phyloP scores from a whole-genome alignment of 345 rosid species.

The Aquilaria sinensis region DNA sequence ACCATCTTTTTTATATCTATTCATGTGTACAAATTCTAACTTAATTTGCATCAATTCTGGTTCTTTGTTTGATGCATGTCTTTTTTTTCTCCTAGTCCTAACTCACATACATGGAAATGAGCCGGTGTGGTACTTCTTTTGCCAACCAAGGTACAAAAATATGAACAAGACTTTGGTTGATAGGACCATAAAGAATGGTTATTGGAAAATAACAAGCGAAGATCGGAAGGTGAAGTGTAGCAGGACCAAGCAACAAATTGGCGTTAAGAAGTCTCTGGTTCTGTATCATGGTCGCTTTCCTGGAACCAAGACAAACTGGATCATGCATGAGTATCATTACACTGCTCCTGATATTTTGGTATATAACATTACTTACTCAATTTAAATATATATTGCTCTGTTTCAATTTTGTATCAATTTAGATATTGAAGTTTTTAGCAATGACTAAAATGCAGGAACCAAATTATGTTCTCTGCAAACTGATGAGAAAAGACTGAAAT shows the following conservation, averaged over 20 bases:
- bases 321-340: constrained; percentile 9
- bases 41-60: neutral
- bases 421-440: too few species aligned
- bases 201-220: constrained; percentile 46
- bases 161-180: constrained; percentile 12
- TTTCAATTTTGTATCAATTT: neutral
- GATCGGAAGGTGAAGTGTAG: constrained; percentile 14
- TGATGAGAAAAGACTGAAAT: constrained; percentile 17
- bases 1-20: neutral
- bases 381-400: too few species aligned
- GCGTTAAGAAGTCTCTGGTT: constrained; percentile 36
- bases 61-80: neutral
- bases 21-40: neutral
- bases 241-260: constrained; percentile 13
- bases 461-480: constrained; percentile 22
- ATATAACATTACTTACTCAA: too few species aligned
- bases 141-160: constrained; percentile 21
- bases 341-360: neutral
- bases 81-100: constrained; percentile 6
- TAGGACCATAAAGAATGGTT: constrained; percentile 31
- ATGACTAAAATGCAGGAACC: constrained; percentile 13
- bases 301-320: constrained; percentile 6
- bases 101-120: constrained; percentile 17
- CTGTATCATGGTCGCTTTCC: constrained; percentile 20
- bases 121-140: constrained; percentile 34